A percentile compares a stretch with the other conserved stretches of the same genome.
These are phyloP conservation scores for Verticillium dahliae DNA, from an alignment of 2,329 filamentous ascomycete genomes.

Conservation along the genomic window DNA sequence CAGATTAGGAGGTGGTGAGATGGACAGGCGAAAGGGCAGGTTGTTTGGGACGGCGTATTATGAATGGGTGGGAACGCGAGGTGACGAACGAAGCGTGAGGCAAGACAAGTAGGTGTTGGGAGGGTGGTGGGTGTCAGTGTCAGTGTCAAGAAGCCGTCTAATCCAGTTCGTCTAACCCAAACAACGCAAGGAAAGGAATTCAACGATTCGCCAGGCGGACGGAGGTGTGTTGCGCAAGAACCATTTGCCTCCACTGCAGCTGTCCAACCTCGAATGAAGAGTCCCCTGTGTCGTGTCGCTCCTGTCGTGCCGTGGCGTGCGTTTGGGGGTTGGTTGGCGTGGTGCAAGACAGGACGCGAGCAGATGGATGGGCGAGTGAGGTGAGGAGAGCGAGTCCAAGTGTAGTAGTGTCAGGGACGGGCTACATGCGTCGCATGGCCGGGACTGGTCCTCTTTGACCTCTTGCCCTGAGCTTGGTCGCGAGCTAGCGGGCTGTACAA, in stretches of 20 bases:
- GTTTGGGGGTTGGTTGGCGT: background rate
- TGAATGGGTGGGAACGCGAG: background rate
- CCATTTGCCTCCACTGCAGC: slow-evolving; percentile 2
- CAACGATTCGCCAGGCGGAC: slow-evolving; percentile 11
- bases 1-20: slow-evolving; percentile 4
- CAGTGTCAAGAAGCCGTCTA: slow-evolving; percentile 21
- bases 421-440: slow-evolving; percentile 28
- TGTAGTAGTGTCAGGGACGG: slow-evolving; percentile 12
- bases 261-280: slow-evolving; percentile 1
- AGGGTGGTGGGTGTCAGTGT: background rate
- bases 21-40: background rate
- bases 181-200: slow-evolving; percentile 18
- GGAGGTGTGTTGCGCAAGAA: slow-evolving; percentile 7
- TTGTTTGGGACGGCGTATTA: background rate
- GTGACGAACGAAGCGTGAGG: background rate
- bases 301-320: slow-evolving; percentile 1
- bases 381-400: slow-evolving; percentile 10
- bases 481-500: background rate
- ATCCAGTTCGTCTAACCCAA: slow-evolving; percentile 32
- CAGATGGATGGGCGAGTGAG: background rate
- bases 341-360: background rate
- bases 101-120: background rate
- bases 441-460: slow-evolving; percentile 6
- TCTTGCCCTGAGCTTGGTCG: background rate
- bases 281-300: background rate